A percentile compares a stretch with the other conserved stretches of the same genome.
phyloP scores from a whole-genome alignment of 129 eudicot species.

The Flaveria linearis region DNA sequence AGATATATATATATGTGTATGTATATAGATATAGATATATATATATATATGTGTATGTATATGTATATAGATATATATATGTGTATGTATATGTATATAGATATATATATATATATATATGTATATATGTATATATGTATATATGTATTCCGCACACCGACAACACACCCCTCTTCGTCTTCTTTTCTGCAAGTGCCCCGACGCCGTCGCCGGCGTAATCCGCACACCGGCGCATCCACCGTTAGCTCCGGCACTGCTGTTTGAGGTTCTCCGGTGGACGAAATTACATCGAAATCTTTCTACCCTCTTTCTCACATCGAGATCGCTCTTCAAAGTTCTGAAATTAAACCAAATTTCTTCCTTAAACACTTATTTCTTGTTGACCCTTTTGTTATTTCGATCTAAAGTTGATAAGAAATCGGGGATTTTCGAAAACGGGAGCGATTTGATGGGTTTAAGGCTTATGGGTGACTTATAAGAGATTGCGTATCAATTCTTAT shows the following conservation, averaged over 20 bases:
- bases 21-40: too few relatives aligned
- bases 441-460: slow-evolving; percentile 11
- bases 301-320: not conserved
- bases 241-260: not conserved
- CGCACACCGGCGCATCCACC: not conserved
- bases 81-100: too few relatives aligned
- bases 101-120: too few relatives aligned
- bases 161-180: not conserved
- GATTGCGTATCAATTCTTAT: not conserved
- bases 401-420: not conserved
- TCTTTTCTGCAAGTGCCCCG: too few relatives aligned
- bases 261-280: too few relatives aligned
- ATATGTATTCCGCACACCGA: too few relatives aligned
- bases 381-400: not conserved
- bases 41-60: too few relatives aligned
- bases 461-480: not conserved
- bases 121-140: too few relatives aligned
- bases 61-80: too few relatives aligned
- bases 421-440: not conserved
- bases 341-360: not conserved
- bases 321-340: not conserved
- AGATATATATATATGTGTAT: too few relatives aligned
- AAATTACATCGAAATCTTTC: too few relatives aligned
- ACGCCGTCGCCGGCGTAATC: not conserved
- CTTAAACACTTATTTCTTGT: not conserved